Evolutionary conservation across 371 early-diverging fungal genomes (phyloP), one percentile per base, ranked within the genome.

Genomic region (Smittium mucronatum): DNA sequence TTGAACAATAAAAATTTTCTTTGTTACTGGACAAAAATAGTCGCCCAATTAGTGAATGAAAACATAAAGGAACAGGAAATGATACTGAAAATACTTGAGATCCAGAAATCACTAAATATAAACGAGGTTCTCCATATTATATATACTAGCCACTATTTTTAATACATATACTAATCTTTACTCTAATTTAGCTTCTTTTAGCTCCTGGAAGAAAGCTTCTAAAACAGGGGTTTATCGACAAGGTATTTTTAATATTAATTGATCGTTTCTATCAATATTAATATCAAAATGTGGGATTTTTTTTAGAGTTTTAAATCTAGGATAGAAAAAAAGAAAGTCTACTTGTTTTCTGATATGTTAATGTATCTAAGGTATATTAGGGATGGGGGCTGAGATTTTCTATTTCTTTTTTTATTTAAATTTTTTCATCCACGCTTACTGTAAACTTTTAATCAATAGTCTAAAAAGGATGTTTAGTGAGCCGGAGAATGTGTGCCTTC

Each of bases 1-100:
- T 67, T 72, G 72, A 1, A 75, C 81, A 69, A 61, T 11, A 30
- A 61, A 61, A 61, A 28, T 61, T n/a, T 16, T 33, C n/a, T 31
- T 75, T 77, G 47, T 47, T 5, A 5, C 47, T 11, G 47, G 5
- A 11, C 47, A 11, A 34, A 11, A n/a, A 76, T 80, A 35, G 91
- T 89, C 31, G 90, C 90, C 2, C 76, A 70, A 5, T 85, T 86
- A 79, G 86, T 89, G 60, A 88, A 91, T 74, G 90, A 89, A 70
- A 87, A 79, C 36, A 86, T 90, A 58, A 82, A 86, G 29, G 82
- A 87, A 70, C 88, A 89, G 71, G 89, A 89, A 70, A 86, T 85
- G 85, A 77, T 83, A 69, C 77, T 77, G 33, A 78, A 85, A 67
- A 88, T 90, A 75, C 63, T 91, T 0, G 80, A 83, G 2, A 81